These are phyloP conservation scores for Fusarium brevicatenulatum DNA, from an alignment of 2,329 filamentous ascomycete species.

Conservation along the genomic window DNA sequence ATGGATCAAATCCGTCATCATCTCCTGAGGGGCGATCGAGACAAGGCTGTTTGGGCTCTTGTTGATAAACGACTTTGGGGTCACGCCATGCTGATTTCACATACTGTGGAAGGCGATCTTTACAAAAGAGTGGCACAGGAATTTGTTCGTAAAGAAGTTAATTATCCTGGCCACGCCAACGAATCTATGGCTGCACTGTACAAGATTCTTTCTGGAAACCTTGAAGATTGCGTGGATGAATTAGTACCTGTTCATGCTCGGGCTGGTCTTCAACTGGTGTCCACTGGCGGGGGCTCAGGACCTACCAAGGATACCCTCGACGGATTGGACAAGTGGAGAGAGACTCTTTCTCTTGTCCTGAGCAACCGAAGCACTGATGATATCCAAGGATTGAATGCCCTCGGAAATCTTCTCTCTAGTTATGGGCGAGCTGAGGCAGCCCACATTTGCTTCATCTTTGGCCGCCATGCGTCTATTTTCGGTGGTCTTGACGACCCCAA, in stretches of 20 bases:
- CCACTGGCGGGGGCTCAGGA: constrained; percentile 71
- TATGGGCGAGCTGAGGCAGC: constrained; percentile 93
- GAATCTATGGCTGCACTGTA: constrained; percentile 92
- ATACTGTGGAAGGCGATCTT: constrained; percentile 78
- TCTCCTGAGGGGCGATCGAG: constrained; percentile 82
- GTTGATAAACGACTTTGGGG: constrained; percentile 96
- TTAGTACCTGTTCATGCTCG: constrained; percentile 92
- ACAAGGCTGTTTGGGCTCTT: constrained; percentile 92
- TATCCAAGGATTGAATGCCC: constrained; percentile 76
- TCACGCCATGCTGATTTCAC: constrained; percentile 90
- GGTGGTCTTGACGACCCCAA: constrained; percentile 85
- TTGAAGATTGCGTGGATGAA: constrained; percentile 94
- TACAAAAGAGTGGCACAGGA: constrained; percentile 96
- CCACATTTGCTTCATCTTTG: constrained; percentile 93
- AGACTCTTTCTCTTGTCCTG: constrained; percentile 85
- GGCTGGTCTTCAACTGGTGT: constrained; percentile 90
- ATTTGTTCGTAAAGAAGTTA: constrained; percentile 95
- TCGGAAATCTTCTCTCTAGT: constrained; percentile 83
- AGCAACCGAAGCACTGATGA: constrained; percentile 90
- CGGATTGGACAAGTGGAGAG: constrained; percentile 92
- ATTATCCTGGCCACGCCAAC: constrained; percentile 79
- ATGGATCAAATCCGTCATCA: constrained; percentile 78
- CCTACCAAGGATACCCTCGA: constrained; percentile 78
- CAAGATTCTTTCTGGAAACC: constrained; percentile 91
- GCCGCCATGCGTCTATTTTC: constrained; percentile 75